A percentile compares a stretch with the other conserved stretches of the same genome.
Conservation (phyloP, 345 rosid genomes). For the Boechera divaricarpa region DNA sequence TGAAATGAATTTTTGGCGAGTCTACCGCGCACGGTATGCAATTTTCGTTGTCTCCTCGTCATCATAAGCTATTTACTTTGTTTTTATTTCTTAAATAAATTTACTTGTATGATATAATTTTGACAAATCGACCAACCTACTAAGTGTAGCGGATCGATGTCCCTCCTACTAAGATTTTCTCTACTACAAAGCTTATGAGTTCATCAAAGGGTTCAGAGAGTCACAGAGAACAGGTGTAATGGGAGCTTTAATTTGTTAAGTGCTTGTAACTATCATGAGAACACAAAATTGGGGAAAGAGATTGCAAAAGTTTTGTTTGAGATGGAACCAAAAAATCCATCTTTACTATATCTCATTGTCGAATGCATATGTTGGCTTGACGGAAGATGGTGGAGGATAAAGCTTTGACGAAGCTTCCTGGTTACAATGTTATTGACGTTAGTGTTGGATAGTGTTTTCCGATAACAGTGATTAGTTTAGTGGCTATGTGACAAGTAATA, state of each 20-base stretch:
- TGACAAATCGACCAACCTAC: too few relatives aligned
- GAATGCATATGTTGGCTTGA: too few relatives aligned
- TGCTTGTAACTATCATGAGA: conserved; percentile 46
- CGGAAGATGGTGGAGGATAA: conserved; percentile 44
- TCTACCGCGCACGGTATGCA: too few relatives aligned
- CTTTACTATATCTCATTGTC: too few relatives aligned
- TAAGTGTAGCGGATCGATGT: too few relatives aligned
- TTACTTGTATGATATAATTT: too few relatives aligned
- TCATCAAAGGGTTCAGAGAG: conserved; percentile 43
- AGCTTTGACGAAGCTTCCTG: conserved; percentile 53
- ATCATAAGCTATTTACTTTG: too few relatives aligned
- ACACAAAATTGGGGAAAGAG: conserved; percentile 45
- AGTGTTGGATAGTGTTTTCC: neutral
- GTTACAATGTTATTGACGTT: neutral
- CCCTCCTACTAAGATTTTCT: too few relatives aligned
- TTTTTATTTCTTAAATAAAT: too few relatives aligned
- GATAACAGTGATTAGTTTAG: neutral
- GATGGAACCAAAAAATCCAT: conserved; percentile 34
- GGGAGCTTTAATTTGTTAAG: conserved; percentile 58
- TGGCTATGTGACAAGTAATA: neutral
- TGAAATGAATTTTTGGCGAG: too few relatives aligned
- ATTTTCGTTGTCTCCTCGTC: too few relatives aligned
- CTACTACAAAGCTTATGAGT: conserved; percentile 49
- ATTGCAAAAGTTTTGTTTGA: conserved; percentile 60
- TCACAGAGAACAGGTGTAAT: conserved; percentile 52